phyloP scores from a whole-genome alignment of 441 rosid species.

The Mallotus repandus region DNA sequence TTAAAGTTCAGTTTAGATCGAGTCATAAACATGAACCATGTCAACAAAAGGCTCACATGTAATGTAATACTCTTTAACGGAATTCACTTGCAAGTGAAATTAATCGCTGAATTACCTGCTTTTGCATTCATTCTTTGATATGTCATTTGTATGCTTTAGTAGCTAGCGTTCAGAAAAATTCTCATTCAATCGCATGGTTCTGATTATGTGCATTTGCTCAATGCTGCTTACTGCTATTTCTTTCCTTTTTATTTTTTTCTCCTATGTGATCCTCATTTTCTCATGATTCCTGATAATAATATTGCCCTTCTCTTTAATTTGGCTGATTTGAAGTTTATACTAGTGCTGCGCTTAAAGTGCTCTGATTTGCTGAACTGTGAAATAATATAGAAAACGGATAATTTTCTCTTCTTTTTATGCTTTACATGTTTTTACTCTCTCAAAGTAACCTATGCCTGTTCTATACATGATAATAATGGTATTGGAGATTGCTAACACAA shows the following conservation, averaged over 20 bases:
- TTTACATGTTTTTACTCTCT: not conserved
- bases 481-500: slow-evolving; percentile 14
- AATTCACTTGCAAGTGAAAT: not conserved
- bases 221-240: not conserved
- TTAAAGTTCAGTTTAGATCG: too few relatives aligned
- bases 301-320: not conserved
- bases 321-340: not conserved
- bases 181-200: not conserved
- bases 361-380: too few relatives aligned
- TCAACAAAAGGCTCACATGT: not conserved
- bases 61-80: not conserved
- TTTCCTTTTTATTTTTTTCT: too few relatives aligned
- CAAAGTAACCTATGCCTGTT: too few relatives aligned
- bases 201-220: not conserved
- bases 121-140: not conserved
- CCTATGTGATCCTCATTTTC: not conserved
- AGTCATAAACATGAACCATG: too few relatives aligned
- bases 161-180: not conserved
- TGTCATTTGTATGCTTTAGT: not conserved
- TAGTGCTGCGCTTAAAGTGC: too few relatives aligned
- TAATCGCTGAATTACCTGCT: not conserved
- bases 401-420: not conserved
- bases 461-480: too few relatives aligned
- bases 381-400: not conserved
- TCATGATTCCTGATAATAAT: not conserved